Percentiles rank a stretch among this genome's conserved stretches.
Evolutionary conservation across 2,329 filamentous ascomycete genomes (phyloP).

Genomic region (Neurospora crassa): DNA sequence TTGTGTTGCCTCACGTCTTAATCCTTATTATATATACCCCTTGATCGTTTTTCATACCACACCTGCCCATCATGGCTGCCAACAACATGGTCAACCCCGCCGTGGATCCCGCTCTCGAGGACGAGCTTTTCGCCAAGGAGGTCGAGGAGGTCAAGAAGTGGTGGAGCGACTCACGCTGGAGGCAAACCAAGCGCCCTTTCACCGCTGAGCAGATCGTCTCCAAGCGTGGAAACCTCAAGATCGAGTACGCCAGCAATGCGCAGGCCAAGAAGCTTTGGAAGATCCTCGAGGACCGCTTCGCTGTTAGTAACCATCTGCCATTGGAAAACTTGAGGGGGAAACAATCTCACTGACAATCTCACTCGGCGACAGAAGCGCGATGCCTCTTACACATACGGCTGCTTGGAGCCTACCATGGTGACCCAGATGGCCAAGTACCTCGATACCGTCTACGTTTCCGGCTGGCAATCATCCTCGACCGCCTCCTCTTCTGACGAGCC

Average conservation of each 20-base stretch:
- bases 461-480: slow-evolving; percentile 97
- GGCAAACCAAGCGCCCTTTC: slow-evolving; percentile 83
- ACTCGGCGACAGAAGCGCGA: slow-evolving; percentile 54
- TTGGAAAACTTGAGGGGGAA: neutral
- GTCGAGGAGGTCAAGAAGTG: slow-evolving; percentile 84
- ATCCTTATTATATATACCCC: neutral
- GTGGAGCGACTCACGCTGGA: slow-evolving; percentile 91
- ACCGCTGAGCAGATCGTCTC: slow-evolving; percentile 95
- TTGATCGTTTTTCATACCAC: neutral
- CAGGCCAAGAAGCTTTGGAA: slow-evolving; percentile 93
- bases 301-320: neutral
- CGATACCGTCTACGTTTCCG: slow-evolving; percentile 96
- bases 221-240: slow-evolving; percentile 84
- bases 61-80: slow-evolving; percentile 41
- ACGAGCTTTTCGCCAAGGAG: slow-evolving; percentile 67
- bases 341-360: slow-evolving; percentile 1
- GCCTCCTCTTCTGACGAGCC: slow-evolving; percentile 93
- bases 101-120: slow-evolving; percentile 47
- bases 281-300: slow-evolving; percentile 77
- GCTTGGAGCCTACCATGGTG: slow-evolving; percentile 94
- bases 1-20: neutral
- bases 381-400: slow-evolving; percentile 92
- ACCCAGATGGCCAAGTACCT: slow-evolving; percentile 99
- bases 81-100: slow-evolving; percentile 53
- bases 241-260: slow-evolving; percentile 82